phyloP scores from a whole-genome alignment of 2,329 filamentous ascomycete genomes.

The Aspergillus piperis region DNA sequence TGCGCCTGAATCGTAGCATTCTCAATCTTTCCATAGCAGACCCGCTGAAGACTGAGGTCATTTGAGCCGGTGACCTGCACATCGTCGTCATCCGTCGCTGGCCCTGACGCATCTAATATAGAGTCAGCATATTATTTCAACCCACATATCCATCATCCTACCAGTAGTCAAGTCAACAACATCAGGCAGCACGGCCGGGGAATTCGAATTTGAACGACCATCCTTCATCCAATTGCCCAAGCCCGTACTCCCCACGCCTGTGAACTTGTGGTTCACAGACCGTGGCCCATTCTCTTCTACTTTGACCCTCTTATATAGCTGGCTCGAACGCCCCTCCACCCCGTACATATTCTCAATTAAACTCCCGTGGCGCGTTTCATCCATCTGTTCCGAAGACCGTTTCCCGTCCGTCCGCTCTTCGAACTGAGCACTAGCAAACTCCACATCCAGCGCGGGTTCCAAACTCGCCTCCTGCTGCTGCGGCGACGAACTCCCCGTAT shows the following conservation, averaged over 20 bases:
- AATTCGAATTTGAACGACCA: conserved; percentile 48
- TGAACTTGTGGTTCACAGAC: conserved; percentile 43
- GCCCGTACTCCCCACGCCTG: conserved; percentile 54
- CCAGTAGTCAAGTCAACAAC: conserved; percentile 50
- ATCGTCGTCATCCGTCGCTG: conserved; percentile 38
- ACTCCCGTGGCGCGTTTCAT: conserved; percentile 29
- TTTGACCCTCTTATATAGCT: conserved; percentile 68
- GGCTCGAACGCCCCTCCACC: conserved; percentile 65
- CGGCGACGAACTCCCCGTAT: conserved; percentile 14
- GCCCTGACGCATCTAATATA: conserved; percentile 20
- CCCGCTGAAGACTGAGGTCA: conserved; percentile 66
- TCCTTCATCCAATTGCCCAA: conserved; percentile 69
- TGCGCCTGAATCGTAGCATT: conserved; percentile 66
- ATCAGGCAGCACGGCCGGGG: conserved; percentile 52
- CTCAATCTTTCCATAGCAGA: conserved; percentile 79
- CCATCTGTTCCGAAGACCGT: conserved; percentile 33
- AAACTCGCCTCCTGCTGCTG: conserved; percentile 11
- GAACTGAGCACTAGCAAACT: conserved; percentile 30
- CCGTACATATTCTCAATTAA: conserved; percentile 76
- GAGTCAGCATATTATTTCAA: conserved; percentile 21
- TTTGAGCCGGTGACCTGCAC: conserved; percentile 52
- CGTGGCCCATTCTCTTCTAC: conserved; percentile 46
- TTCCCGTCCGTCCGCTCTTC: conserved; percentile 31
- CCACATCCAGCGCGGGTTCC: conserved; percentile 27
- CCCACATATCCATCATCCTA: conserved; percentile 19